Evolutionary conservation across 1,284 basidiomycete species (phyloP), one percentile per base, ranked within the genome.

Genomic region (Pseudozyma thailandica): DNA sequence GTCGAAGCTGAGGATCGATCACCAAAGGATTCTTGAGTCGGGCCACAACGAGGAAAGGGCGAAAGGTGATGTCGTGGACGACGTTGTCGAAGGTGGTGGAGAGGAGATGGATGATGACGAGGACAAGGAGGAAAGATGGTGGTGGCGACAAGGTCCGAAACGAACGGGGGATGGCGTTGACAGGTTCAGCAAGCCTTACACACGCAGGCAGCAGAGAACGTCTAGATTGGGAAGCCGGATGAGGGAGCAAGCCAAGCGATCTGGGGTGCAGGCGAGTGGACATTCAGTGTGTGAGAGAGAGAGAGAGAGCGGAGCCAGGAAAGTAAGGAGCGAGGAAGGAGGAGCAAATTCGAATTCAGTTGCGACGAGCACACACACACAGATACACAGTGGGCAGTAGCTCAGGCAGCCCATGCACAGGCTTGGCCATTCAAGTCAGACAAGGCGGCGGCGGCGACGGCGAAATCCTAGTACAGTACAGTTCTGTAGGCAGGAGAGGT

Each of bases 161-260:
- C 8, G 44, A 39, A 18, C 2, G 21, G 38, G n/a, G 39, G 46
- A 43, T 44, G 54, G 54, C 46, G 47, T 56, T 49, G 54, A 43
- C 31, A 38, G 30, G 15, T 18, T 20, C 48, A 12, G 5, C 33
- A 16, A 35, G 33, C 5, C n/a, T 35, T n/a, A 16, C 33, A 35
- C 6, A 35, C 33, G 15, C 8, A 16, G 8, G 6, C 33, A 35
- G 15, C 33, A 9, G n/a, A n/a, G n/a, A n/a, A n/a, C 15, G 6
- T 23, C 48, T 38, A 35, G 31, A 50, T 27, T 23, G n/a, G 37
- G 49, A 50, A 35, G 33, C 6, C 6, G 33, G 13, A 44, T 13
- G 10, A 37, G 37, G 25, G 21, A 16, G 3, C 46, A 25, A 28
- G 52, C 26, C 43, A 30, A 54, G 44, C n/a, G 52, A 41, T 54